phyloP scores from a whole-genome alignment of 192 early-diverging fungal species.

The Backusella tuberculispora region DNA sequence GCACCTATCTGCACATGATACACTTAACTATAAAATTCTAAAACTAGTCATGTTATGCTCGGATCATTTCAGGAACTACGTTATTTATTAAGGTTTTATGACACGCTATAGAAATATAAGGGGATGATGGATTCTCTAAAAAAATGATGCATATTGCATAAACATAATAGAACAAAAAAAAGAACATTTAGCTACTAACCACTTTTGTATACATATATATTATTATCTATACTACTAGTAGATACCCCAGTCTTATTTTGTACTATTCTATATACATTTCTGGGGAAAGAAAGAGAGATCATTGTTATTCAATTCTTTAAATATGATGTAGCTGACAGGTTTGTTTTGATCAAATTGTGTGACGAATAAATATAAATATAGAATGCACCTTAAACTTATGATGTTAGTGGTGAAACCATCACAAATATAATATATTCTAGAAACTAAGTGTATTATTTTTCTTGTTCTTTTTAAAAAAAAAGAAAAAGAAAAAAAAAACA shows the following conservation, averaged over 20 bases:
- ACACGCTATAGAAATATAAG: no score
- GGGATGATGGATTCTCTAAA: no score
- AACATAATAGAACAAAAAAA: no score
- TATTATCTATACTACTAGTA: neutral
- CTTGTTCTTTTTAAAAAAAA: neutral
- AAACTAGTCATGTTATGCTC: no score
- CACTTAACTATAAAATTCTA: no score
- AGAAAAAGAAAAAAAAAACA: no score
- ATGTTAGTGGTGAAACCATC: neutral
- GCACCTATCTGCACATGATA: no score
- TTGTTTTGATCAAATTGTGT: slow-evolving; percentile 8
- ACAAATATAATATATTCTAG: neutral
- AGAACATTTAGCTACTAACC: no score
- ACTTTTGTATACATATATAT: neutral
- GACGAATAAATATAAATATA: neutral
- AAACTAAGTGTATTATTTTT: neutral
- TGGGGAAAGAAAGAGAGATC: neutral
- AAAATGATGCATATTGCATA: no score
- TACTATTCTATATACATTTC: neutral
- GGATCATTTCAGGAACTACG: no score
- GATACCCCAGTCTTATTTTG: neutral
- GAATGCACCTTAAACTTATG: neutral
- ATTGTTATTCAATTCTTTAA: neutral
- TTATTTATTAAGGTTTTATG: no score
- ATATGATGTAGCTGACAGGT: slow-evolving; percentile 3